phyloP scores from a whole-genome alignment of 495 filamentous ascomycete genomes.

The Astrocystis sublimbata region DNA sequence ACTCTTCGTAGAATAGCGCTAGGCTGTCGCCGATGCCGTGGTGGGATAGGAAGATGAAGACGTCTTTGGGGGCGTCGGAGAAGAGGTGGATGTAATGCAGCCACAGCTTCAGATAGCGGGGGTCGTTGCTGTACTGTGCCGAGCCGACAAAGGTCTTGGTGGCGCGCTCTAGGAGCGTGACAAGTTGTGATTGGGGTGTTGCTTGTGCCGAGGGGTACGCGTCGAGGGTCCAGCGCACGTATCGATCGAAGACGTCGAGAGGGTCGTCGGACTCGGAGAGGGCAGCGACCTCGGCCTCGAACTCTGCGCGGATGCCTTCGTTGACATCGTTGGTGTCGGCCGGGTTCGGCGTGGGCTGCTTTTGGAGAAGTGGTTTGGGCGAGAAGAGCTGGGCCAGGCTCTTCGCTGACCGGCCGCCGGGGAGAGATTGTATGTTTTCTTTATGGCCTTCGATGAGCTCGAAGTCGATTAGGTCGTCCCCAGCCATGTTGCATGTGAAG shows the following conservation, averaged over 20 bases:
- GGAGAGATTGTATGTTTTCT: slow-evolving; percentile 94
- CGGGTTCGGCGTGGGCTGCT: slow-evolving; percentile 57
- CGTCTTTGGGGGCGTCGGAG: slow-evolving; percentile 87
- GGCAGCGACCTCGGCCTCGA: slow-evolving; percentile 74
- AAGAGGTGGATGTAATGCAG: slow-evolving; percentile 91
- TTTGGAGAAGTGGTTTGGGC: slow-evolving; percentile 58
- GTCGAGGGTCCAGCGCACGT: slow-evolving; percentile 93
- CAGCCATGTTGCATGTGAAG: slow-evolving; percentile 42
- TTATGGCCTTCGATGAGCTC: slow-evolving; percentile 95
- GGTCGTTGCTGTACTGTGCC: slow-evolving; percentile 89
- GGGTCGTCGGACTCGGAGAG: slow-evolving; percentile 91
- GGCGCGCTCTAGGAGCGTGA: slow-evolving; percentile 87
- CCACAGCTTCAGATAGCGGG: slow-evolving; percentile 90
- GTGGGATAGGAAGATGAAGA: slow-evolving; percentile 85
- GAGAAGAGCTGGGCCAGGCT: slow-evolving; percentile 85
- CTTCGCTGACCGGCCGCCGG: slow-evolving; percentile 86
- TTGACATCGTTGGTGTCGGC: slow-evolving; percentile 74
- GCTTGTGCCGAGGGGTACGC: slow-evolving; percentile 93
- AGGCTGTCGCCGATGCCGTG: slow-evolving; percentile 84
- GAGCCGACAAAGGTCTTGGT: slow-evolving; percentile 85
- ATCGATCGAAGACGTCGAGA: slow-evolving; percentile 92
- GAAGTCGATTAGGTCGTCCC: slow-evolving; percentile 72
- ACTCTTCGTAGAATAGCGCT: slow-evolving; percentile 97
- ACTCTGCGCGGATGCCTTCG: slow-evolving; percentile 77
- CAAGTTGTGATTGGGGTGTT: slow-evolving; percentile 82